Evolutionary conservation across 179 eudicot genomes (phyloP), one percentile per base, ranked within the genome.

Genomic region (Vitellaria paradoxa): DNA sequence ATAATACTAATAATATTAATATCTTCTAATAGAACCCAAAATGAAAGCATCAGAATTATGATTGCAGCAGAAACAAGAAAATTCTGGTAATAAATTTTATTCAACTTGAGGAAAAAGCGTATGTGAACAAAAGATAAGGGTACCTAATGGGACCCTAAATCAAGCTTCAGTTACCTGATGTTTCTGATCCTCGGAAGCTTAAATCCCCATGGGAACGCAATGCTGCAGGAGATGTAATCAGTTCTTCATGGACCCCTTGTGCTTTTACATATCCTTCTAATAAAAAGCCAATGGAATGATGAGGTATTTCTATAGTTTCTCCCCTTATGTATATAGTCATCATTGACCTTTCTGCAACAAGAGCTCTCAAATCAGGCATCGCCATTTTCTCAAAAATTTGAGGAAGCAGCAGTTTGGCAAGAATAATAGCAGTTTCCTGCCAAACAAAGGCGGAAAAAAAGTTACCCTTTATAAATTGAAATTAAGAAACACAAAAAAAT

Each of bases 351-450:
- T 95, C 97, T 69, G 97, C 89, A 65, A 86, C 82, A 50, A 93
- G 93, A 61, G 81, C 81, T 83, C 99, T 89, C 83, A 95, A 66
- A 64, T 95, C 97, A 80, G 89, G 97, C 95, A 93, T 90, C 55
- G 93, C 73, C 85, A 86, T 84, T 81, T 83, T 89, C 78, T 91
- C 97, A 80, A 93, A 91, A 57, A 90, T 61, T 73, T 81, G 91
- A 75, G 99, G 99, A 81, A 91, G 90, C 88, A 91, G 78, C 76
- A 93, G 64, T 84, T 91, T 95, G 68, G 92, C 85, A 66, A 95
- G 97, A 49, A 84, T 82, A 40, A 86, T 93, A 23, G 80, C 86
- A 85, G 97, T 91, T 90, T 95, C 99, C 99, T 95, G 91, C 75
- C 78, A 65, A 60, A 77, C 59, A n/a, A 73, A 26, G 37, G n/a